Percentiles rank a stretch among this genome's conserved stretches.
These are phyloP conservation scores for Oidiodendron maius DNA, from an alignment of 495 filamentous ascomycete species.

Conservation along the genomic window DNA sequence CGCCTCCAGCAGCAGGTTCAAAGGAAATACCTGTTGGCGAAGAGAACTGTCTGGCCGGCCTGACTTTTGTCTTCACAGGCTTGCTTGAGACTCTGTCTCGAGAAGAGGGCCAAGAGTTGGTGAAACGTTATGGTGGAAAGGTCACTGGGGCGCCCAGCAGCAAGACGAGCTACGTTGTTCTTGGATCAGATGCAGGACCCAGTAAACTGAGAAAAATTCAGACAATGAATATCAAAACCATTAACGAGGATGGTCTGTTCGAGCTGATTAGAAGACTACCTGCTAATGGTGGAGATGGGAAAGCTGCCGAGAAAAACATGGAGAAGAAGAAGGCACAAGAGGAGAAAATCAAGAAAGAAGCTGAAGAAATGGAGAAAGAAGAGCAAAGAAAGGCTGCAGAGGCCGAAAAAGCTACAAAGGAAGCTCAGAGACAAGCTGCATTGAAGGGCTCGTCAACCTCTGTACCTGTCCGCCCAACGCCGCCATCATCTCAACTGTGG, in stretches of 20 bases:
- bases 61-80: slow-evolving; percentile 97
- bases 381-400: slow-evolving; percentile 48
- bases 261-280: slow-evolving; percentile 79
- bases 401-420: slow-evolving; percentile 41
- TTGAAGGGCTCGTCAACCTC: slow-evolving; percentile 24
- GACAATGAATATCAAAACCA: slow-evolving; percentile 73
- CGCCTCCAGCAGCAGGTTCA: slow-evolving; percentile 55
- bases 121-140: slow-evolving; percentile 92
- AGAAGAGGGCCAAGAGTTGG: slow-evolving; percentile 79
- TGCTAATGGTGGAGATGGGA: slow-evolving; percentile 76
- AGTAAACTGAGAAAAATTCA: slow-evolving; percentile 88
- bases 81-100: slow-evolving; percentile 71
- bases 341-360: slow-evolving; percentile 68
- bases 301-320: slow-evolving; percentile 76
- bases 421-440: slow-evolving; percentile 36
- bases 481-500: slow-evolving; percentile 66
- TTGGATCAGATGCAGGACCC: slow-evolving; percentile 87
- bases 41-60: slow-evolving; percentile 87
- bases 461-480: slow-evolving; percentile 20
- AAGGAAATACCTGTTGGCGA: slow-evolving; percentile 75
- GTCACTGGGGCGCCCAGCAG: slow-evolving; percentile 77
- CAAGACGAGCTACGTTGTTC: slow-evolving; percentile 90
- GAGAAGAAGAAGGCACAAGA: slow-evolving; percentile 79
- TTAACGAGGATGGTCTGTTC: slow-evolving; percentile 88
- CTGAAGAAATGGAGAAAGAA: slow-evolving; percentile 72